Percentiles rank a stretch among this genome's conserved stretches.
Conservation (phyloP, 495 filamentous ascomycete genomes). For the Rhypophila decipiens region DNA sequence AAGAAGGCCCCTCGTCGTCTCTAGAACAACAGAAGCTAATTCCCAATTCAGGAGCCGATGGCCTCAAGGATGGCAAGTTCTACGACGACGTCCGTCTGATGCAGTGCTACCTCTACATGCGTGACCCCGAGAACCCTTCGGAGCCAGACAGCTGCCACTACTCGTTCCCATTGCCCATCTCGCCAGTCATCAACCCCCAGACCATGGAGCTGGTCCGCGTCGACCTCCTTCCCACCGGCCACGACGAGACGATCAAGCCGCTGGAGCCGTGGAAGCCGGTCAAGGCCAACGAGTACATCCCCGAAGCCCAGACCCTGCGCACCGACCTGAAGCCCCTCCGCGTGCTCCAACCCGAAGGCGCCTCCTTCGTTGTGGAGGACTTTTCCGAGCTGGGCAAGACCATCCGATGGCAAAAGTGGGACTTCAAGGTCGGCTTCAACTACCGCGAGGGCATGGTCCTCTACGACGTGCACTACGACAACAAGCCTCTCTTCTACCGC, state of each 20-base stretch:
- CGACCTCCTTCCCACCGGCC: constrained; percentile 55
- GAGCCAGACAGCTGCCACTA: constrained; percentile 72
- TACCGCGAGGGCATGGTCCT: constrained; percentile 62
- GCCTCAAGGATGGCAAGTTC: constrained; percentile 49
- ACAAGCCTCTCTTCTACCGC: constrained; percentile 59
- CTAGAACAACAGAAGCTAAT: not conserved
- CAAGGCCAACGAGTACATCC: constrained; percentile 65
- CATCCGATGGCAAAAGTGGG: constrained; percentile 66
- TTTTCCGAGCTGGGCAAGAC: constrained; percentile 30
- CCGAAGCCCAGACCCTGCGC: constrained; percentile 59
- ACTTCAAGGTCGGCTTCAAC: constrained; percentile 69
- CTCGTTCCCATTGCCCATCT: constrained; percentile 69
- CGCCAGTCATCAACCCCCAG: constrained; percentile 64
- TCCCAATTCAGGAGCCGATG: constrained; percentile 46
- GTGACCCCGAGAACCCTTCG: constrained; percentile 47
- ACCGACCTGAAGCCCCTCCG: constrained; percentile 69
- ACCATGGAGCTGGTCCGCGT: constrained; percentile 58
- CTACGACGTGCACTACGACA: constrained; percentile 65
- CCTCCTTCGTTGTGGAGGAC: constrained; percentile 55
- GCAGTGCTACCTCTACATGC: constrained; percentile 63
- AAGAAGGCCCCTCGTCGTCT: constrained; percentile 4
- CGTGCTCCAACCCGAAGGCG: constrained; percentile 70
- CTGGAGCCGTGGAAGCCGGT: constrained; percentile 49
- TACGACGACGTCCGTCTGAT: constrained; percentile 51
- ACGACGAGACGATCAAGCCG: constrained; percentile 51